These are phyloP conservation scores for Davidsoniella eucalypti DNA, from an alignment of 2,329 filamentous ascomycete genomes.

Conservation along the genomic window DNA sequence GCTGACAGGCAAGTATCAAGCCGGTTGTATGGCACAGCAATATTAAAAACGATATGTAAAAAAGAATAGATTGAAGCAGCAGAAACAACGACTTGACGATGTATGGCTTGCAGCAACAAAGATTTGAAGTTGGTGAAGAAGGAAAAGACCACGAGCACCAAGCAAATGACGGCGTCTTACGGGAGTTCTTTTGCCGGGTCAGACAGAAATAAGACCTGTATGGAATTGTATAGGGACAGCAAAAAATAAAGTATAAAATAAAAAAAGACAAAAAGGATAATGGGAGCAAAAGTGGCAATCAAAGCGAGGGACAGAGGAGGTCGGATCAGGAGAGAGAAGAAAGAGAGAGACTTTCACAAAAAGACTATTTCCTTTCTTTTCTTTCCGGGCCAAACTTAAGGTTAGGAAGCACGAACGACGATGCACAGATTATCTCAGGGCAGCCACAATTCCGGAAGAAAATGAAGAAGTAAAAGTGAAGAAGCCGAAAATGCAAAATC, in stretches of 20 bases:
- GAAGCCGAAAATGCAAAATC: not conserved
- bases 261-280: not conserved
- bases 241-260: no score
- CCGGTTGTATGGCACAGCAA: no score
- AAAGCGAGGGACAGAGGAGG: no score
- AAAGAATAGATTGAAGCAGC: no score
- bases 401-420: not conserved
- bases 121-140: not conserved
- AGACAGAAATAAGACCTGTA: not conserved
- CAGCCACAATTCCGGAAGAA: not conserved
- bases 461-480: not conserved
- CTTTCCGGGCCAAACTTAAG: no score
- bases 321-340: no score
- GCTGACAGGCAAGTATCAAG: no score
- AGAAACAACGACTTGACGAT: no score
- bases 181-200: not conserved
- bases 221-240: not conserved
- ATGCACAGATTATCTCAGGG: not conserved
- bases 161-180: not conserved
- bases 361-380: no score
- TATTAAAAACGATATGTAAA: no score
- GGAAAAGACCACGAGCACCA: not conserved
- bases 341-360: no score
- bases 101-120: no score
- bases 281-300: not conserved